These are phyloP conservation scores for Aspergillus luchuensis DNA, from an alignment of 2,329 filamentous ascomycete species.

Conservation along the genomic window DNA sequence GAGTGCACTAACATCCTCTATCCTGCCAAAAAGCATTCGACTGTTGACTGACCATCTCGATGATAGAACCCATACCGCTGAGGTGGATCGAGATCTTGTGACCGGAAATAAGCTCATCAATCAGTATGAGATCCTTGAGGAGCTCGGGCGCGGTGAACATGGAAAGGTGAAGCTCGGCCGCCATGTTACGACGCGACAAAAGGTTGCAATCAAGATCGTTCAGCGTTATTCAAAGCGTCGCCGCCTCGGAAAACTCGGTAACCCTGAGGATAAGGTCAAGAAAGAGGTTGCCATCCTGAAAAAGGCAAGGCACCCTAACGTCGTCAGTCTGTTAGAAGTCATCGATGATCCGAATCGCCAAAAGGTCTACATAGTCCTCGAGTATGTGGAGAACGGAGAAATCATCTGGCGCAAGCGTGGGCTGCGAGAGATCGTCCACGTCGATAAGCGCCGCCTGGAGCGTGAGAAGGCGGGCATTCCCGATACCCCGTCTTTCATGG, in stretches of 20 bases:
- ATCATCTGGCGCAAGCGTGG: constrained; percentile 92
- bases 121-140: constrained; percentile 94
- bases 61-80: constrained; percentile 78
- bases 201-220: constrained; percentile 98
- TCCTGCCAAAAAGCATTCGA: not conserved
- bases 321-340: constrained; percentile 92
- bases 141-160: constrained; percentile 92
- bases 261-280: constrained; percentile 74
- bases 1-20: not conserved
- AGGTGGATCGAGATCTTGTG: constrained; percentile 83
- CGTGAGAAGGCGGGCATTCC: constrained; percentile 72
- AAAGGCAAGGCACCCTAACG: constrained; percentile 96
- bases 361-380: constrained; percentile 97
- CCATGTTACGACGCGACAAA: constrained; percentile 71
- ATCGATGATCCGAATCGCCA: constrained; percentile 95
- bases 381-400: constrained; percentile 92
- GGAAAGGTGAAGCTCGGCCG: constrained; percentile 96
- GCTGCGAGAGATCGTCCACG: constrained; percentile 75
- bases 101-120: constrained; percentile 97
- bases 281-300: constrained; percentile 97
- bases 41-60: constrained; percentile 9
- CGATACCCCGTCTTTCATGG: constrained; percentile 60
- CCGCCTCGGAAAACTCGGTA: constrained; percentile 75
- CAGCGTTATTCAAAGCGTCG: constrained; percentile 92
- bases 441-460: constrained; percentile 80